Evolutionary conservation across 2,329 filamentous ascomycete species (phyloP).

Genomic region (Didymella keratinophila): DNA sequence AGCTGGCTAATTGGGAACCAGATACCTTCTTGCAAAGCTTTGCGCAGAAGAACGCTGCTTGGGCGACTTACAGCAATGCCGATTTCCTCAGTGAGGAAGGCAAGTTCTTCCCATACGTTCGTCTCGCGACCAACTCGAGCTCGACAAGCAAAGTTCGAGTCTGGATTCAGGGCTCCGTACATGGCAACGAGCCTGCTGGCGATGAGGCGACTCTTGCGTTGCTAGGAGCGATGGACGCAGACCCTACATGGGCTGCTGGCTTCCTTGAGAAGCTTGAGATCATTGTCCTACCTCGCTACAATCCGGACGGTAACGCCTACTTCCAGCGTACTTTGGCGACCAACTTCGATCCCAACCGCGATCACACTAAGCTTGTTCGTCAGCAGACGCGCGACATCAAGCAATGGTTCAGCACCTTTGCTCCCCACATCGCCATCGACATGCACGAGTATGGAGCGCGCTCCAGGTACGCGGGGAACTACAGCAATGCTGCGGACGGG

Average conservation of each 20-base stretch:
- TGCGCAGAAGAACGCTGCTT: conserved; percentile 42
- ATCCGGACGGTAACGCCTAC: conserved; percentile 49
- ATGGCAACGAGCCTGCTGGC: conserved; percentile 51
- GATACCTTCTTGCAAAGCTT: conserved; percentile 39
- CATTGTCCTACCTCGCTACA: conserved; percentile 47
- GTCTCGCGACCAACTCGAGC: conserved; percentile 33
- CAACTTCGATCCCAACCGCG: conserved; percentile 51
- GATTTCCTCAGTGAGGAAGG: conserved; percentile 47
- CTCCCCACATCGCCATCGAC: conserved; percentile 48
- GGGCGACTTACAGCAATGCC: conserved; percentile 40
- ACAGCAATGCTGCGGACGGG: conserved; percentile 47
- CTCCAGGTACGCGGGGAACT: conserved; percentile 38
- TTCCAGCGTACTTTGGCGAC: conserved; percentile 48
- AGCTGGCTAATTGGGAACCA: conserved; percentile 16
- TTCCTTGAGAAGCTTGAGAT: conserved; percentile 48
- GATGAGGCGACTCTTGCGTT: conserved; percentile 48
- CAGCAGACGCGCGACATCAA: conserved; percentile 49
- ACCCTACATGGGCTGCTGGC: conserved; percentile 41
- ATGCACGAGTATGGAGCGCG: conserved; percentile 49
- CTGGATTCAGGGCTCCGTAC: conserved; percentile 49
- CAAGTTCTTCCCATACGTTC: conserved; percentile 43
- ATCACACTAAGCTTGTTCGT: conserved; percentile 48
- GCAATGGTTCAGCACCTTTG: conserved; percentile 39
- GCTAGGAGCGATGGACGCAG: conserved; percentile 46
- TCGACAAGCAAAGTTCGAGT: conserved; percentile 42